Conservation (phyloP, 108 stramenopile species). For the Nitzschia sp. region DNA sequence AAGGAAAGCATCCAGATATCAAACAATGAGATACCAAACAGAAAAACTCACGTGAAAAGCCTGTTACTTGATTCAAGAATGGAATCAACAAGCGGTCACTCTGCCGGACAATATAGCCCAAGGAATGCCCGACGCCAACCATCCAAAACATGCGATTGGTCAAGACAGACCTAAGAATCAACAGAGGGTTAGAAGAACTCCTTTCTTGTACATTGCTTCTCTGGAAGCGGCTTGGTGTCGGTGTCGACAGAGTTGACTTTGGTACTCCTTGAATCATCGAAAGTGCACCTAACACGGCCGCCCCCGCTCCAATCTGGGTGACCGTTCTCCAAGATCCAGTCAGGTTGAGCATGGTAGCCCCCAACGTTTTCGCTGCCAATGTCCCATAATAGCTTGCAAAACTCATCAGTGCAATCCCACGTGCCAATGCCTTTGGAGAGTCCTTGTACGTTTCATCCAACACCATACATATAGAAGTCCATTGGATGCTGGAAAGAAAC, state of each 20-base stretch:
- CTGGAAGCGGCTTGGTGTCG: neutral
- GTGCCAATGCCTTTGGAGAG: slow-evolving; percentile 21
- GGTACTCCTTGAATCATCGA: neutral
- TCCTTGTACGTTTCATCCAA: slow-evolving; percentile 20
- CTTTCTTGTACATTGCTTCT: neutral
- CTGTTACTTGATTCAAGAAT: slow-evolving; percentile 37
- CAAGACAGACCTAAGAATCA: slow-evolving; percentile 20
- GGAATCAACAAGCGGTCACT: slow-evolving; percentile 48
- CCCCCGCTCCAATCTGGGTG: slow-evolving; percentile 22
- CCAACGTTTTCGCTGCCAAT: slow-evolving; percentile 32
- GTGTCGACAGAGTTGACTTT: neutral
- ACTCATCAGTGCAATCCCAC: slow-evolving; percentile 34
- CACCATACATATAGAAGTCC: slow-evolving; percentile 33
- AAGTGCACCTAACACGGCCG: slow-evolving; percentile 25
- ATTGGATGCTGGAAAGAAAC: slow-evolving; percentile 43
- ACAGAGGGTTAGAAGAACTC: neutral
- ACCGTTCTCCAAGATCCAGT: slow-evolving; percentile 28
- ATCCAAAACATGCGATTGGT: slow-evolving; percentile 43
- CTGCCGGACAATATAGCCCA: slow-evolving; percentile 26
- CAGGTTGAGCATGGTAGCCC: slow-evolving; percentile 26
- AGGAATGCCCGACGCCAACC: slow-evolving; percentile 43
- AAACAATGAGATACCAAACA: neutral
- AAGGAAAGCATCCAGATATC: neutral
- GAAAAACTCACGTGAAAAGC: slow-evolving; percentile 30
- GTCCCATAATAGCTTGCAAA: slow-evolving; percentile 37